Conservation (phyloP, 78 protist genomes). For the Cavenderia fasciculata region DNA sequence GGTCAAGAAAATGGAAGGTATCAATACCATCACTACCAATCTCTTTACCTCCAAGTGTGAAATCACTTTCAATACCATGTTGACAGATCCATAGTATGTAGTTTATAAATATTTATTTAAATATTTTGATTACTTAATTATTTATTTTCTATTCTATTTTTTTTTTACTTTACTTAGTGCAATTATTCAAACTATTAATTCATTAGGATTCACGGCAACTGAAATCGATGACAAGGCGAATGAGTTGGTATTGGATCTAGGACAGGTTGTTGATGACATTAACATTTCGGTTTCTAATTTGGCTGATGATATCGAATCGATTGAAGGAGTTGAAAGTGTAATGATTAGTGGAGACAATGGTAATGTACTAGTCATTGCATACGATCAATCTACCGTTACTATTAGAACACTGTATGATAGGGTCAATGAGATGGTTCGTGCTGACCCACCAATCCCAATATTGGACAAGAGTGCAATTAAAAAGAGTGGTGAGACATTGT, state of each 20-base stretch:
- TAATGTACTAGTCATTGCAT: too few relatives aligned
- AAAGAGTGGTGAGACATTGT: background rate
- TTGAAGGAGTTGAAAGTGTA: too few relatives aligned
- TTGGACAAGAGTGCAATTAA: background rate
- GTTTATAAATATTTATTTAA: too few relatives aligned
- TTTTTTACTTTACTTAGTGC: background rate
- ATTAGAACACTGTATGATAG: too few relatives aligned
- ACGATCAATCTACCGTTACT: too few relatives aligned
- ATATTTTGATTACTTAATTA: background rate
- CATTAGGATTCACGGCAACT: slow-evolving; percentile 17
- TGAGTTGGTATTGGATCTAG: too few relatives aligned
- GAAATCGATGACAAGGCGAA: too few relatives aligned
- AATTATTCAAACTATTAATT: background rate
- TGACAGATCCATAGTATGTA: background rate
- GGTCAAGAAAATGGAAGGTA: background rate
- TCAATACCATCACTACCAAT: slow-evolving; percentile 6
- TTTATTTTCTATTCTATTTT: background rate
- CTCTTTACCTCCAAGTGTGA: slow-evolving; percentile 20
- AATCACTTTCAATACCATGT: background rate
- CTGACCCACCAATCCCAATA: background rate
- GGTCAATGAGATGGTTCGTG: too few relatives aligned
- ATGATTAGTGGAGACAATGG: too few relatives aligned
- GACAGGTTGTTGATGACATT: too few relatives aligned
- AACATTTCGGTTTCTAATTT: too few relatives aligned
- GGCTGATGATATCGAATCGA: too few relatives aligned